These are phyloP conservation scores for Lasiodiplodia citricola DNA, from an alignment of 2,329 filamentous ascomycete genomes.

Conservation along the genomic window DNA sequence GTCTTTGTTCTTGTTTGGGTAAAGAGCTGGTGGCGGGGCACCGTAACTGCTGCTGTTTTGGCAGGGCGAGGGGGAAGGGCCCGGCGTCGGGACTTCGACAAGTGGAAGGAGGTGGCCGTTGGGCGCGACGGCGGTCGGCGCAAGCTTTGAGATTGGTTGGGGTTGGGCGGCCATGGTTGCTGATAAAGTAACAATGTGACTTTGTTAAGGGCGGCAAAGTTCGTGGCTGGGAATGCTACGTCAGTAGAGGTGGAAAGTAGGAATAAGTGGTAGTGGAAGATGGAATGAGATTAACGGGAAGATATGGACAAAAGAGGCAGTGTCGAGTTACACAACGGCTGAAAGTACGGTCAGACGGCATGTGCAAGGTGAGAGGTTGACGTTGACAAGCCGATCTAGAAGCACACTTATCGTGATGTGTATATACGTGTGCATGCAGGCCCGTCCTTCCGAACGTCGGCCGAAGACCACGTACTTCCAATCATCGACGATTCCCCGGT, in stretches of 20 bases:
- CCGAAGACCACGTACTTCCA: background rate
- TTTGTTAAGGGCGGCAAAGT: too few relatives aligned
- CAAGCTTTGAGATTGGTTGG: background rate
- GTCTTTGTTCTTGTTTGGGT: background rate
- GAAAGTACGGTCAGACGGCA: background rate
- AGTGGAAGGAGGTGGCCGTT: slow-evolving; percentile 5
- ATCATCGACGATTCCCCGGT: background rate
- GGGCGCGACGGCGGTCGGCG: background rate
- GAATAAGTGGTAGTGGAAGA: background rate
- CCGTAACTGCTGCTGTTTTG: background rate
- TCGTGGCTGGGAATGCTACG: background rate
- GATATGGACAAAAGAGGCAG: background rate
- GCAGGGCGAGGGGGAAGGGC: background rate
- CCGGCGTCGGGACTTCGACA: slow-evolving; percentile 3
- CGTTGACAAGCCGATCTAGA: background rate
- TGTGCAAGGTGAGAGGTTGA: background rate
- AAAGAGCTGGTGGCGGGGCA: background rate
- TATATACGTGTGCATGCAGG: background rate
- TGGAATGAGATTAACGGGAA: background rate
- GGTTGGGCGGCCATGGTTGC: slow-evolving; percentile 8
- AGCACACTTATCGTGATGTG: background rate
- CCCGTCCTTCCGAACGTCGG: background rate
- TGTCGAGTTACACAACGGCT: background rate
- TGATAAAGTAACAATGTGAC: background rate
- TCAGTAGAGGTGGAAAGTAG: background rate